Evolutionary conservation across 768 basidiomycete genomes (phyloP).

Genomic region (Brasilioporus rufonigricans): DNA sequence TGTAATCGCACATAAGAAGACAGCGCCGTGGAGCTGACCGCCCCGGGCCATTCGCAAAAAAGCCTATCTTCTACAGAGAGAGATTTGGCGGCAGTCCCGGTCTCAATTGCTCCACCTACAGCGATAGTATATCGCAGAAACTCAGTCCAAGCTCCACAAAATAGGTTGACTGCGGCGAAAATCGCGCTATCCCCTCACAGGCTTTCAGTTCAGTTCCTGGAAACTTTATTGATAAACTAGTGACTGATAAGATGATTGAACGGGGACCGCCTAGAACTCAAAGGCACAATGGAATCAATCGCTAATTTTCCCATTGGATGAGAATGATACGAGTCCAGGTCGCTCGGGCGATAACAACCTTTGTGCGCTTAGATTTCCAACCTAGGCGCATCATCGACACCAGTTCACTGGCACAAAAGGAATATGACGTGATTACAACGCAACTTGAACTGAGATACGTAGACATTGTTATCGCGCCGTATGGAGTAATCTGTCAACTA

Average conservation of each 20-base stretch:
- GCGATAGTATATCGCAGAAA: background rate
- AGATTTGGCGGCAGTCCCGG: background rate
- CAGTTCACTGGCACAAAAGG: background rate
- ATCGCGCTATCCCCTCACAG: background rate
- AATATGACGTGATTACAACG: background rate
- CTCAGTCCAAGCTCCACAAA: background rate
- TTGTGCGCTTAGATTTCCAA: background rate
- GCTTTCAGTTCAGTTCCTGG: background rate
- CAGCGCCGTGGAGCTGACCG: background rate
- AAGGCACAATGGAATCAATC: background rate
- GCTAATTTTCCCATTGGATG: constrained; percentile 19
- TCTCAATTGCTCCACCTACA: background rate
- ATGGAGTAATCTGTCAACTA: background rate
- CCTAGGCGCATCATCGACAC: background rate
- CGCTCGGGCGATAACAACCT: background rate
- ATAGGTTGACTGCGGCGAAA: background rate
- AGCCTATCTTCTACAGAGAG: constrained; percentile 4
- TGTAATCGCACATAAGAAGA: constrained; percentile 15
- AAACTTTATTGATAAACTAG: background rate
- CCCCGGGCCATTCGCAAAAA: constrained; percentile 26
- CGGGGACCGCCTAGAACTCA: background rate
- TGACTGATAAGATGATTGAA: background rate
- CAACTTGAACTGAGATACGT: background rate
- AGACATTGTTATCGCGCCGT: background rate
- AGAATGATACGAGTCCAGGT: background rate